Percentiles rank a stretch among this genome's conserved stretches.
phyloP scores from a whole-genome alignment of 768 basidiomycete genomes.

The Suillus americanus region DNA sequence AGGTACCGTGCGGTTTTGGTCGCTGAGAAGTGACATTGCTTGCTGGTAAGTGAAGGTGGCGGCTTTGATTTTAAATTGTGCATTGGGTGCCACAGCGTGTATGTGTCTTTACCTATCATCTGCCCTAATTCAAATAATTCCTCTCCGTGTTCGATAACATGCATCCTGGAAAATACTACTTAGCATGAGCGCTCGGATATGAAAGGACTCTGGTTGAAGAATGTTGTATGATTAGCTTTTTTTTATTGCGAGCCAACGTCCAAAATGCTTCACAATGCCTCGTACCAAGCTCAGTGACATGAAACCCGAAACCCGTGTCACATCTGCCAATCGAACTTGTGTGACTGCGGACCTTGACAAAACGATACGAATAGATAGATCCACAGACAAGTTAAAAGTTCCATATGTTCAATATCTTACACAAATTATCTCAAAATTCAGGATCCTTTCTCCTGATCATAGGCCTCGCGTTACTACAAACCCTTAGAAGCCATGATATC shows the following conservation, averaged over 20 bases:
- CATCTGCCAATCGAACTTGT: background rate
- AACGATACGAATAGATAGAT: background rate
- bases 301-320: background rate
- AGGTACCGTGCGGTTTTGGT: constrained; percentile 34
- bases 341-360: background rate
- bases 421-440: background rate
- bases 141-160: background rate
- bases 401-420: background rate
- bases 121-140: background rate
- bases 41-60: background rate
- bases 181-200: background rate
- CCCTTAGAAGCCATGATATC: constrained; percentile 13
- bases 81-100: background rate
- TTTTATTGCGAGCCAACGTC: background rate
- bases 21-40: background rate
- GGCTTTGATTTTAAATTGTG: background rate
- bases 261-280: background rate
- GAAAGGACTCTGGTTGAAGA: background rate
- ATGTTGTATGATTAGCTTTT: background rate
- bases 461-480: background rate
- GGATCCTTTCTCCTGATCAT: background rate
- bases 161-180: background rate
- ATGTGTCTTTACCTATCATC: background rate
- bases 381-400: background rate
- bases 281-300: background rate